Conservation (phyloP, 768 basidiomycete genomes). For the Mycena capillaripes region DNA sequence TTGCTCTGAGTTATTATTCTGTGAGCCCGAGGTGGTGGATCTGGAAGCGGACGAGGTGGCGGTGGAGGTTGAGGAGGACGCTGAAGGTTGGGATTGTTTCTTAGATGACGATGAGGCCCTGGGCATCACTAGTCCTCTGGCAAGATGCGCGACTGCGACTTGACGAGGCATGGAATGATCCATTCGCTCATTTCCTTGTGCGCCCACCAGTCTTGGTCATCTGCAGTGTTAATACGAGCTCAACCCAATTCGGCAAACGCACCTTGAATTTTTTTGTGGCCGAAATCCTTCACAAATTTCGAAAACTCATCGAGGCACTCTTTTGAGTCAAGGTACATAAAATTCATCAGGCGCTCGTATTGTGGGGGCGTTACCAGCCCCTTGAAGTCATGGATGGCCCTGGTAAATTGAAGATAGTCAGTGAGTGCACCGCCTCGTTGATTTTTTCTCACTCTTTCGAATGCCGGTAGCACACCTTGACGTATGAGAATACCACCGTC, state of each 20-base stretch:
- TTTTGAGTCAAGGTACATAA: slow-evolving; percentile 16
- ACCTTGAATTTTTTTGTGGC: slow-evolving; percentile 12
- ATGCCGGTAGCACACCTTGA: slow-evolving; percentile 23
- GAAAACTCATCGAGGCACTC: not conserved
- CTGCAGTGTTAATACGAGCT: not conserved
- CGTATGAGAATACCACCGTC: slow-evolving; percentile 40
- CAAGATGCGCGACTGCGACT: slow-evolving; percentile 34
- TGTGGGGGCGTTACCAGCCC: not conserved
- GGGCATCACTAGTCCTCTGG: slow-evolving; percentile 37
- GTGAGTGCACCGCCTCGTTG: not conserved
- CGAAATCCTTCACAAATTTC: not conserved
- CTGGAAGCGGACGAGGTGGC: too few relatives aligned
- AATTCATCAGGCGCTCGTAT: slow-evolving; percentile 1
- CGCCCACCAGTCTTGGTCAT: slow-evolving; percentile 40
- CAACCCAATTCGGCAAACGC: not conserved
- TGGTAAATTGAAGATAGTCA: not conserved
- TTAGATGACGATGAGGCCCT: too few relatives aligned
- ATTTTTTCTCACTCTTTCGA: slow-evolving; percentile 13
- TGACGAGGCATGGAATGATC: slow-evolving; percentile 42
- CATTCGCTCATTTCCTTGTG: slow-evolving; percentile 42
- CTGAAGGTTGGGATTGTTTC: too few relatives aligned
- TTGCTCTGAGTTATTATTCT: too few relatives aligned
- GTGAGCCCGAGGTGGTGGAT: too few relatives aligned
- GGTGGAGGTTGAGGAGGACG: too few relatives aligned
- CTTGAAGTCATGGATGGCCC: slow-evolving; percentile 21